Conservation (phyloP, 352 stramenopile species). For the Saprolegnia parasitica region DNA sequence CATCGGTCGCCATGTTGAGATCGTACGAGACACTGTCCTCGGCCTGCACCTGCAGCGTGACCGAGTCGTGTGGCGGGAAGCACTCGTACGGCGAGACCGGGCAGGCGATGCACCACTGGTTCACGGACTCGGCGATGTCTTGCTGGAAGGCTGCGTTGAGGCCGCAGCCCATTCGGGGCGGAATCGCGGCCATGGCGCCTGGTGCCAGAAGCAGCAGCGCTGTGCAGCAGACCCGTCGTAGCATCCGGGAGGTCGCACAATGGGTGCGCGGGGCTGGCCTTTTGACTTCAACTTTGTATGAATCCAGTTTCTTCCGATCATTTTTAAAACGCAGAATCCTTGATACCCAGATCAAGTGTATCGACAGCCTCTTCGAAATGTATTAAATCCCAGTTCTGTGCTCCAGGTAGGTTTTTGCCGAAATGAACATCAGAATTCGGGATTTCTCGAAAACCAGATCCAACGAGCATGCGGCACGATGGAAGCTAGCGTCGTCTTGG, state of each 20-base stretch:
- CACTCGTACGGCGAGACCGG: conserved; percentile 14
- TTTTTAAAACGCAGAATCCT: not conserved
- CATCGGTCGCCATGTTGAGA: not conserved
- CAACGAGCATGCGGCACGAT: too few species aligned
- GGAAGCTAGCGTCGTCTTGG: too few species aligned
- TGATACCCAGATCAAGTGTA: not conserved
- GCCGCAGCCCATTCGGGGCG: not conserved
- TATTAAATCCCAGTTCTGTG: not conserved
- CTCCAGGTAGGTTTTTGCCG: too few species aligned
- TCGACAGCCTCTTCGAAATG: not conserved
- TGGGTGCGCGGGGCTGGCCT: not conserved
- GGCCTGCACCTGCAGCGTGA: not conserved
- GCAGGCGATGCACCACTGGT: conserved; percentile 21
- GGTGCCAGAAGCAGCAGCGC: not conserved
- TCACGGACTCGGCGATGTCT: conserved; percentile 9
- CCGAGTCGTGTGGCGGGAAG: not conserved
- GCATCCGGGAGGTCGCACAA: not conserved
- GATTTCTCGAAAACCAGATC: too few species aligned
- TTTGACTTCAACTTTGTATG: conserved; percentile 6
- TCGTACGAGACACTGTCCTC: not conserved
- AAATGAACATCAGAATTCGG: too few species aligned
- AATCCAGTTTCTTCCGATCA: conserved; percentile 3
- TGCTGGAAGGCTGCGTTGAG: not conserved
- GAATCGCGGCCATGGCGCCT: not conserved
- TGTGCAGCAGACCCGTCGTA: not conserved